phyloP scores from a whole-genome alignment of 805 yeast genomes.

The Metschnikowia shivogae region DNA sequence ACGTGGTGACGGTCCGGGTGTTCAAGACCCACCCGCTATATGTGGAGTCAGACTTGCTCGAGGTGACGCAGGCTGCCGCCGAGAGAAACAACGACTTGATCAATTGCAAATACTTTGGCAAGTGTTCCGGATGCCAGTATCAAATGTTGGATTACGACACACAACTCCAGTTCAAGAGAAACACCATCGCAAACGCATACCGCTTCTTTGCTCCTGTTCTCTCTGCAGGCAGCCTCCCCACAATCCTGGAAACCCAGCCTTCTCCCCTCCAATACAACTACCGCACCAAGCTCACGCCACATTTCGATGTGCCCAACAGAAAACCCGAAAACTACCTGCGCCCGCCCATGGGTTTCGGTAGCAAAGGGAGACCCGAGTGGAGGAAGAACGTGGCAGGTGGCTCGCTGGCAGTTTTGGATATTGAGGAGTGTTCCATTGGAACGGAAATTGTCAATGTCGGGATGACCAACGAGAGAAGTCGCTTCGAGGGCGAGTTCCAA shows the following conservation, averaged over 20 bases:
- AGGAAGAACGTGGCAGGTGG: constrained; percentile 54
- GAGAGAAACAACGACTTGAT: constrained; percentile 55
- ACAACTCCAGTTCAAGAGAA: constrained; percentile 68
- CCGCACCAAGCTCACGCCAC: constrained; percentile 94
- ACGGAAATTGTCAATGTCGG: constrained; percentile 76
- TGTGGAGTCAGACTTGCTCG: constrained; percentile 70
- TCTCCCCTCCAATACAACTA: constrained; percentile 77
- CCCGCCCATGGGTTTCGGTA: constrained; percentile 87
- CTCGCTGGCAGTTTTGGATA: constrained; percentile 67
- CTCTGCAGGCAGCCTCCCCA: constrained; percentile 47
- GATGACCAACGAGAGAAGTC: constrained; percentile 60
- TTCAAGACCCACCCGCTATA: constrained; percentile 74
- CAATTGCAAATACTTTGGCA: constrained; percentile 81
- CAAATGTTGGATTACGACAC: constrained; percentile 71
- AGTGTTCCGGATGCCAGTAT: constrained; percentile 93
- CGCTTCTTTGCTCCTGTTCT: constrained; percentile 65
- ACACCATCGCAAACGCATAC: constrained; percentile 79
- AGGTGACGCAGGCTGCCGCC: constrained; percentile 35
- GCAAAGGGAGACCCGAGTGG: constrained; percentile 76
- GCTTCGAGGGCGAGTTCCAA: constrained; percentile 46
- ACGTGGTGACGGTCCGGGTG: constrained; percentile 61
- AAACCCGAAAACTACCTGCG: constrained; percentile 33
- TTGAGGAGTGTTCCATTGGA: constrained; percentile 91
- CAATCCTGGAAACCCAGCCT: constrained; percentile 56
- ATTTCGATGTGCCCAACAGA: constrained; percentile 73